A percentile compares a stretch with the other conserved stretches of the same genome.
phyloP scores from a whole-genome alignment of 768 basidiomycete genomes.

The Peribolospora baueri region DNA sequence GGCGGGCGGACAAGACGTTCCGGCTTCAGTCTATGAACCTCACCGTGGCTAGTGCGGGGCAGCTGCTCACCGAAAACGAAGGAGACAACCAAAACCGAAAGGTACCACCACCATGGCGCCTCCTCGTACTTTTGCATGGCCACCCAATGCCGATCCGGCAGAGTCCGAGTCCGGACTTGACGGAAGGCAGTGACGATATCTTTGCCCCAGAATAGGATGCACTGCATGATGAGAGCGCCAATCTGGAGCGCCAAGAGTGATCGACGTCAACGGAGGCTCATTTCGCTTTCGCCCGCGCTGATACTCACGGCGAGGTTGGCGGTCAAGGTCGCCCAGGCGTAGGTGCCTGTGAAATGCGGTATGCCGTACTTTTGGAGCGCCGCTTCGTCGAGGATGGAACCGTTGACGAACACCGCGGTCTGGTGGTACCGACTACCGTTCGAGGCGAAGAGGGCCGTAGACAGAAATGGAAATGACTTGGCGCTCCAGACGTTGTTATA shows the following conservation, averaged over 20 bases:
- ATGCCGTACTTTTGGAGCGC: background rate
- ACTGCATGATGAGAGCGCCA: background rate
- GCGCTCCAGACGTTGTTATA: background rate
- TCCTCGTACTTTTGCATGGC: background rate
- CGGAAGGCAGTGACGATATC: background rate
- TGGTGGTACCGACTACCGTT: background rate
- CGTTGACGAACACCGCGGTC: background rate
- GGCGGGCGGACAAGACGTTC: no score
- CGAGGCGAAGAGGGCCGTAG: background rate
- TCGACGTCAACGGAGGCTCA: no score
- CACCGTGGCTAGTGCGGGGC: no score
- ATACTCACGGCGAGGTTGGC: background rate
- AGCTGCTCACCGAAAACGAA: no score
- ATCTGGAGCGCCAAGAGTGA: background rate
- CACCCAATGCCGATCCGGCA: background rate
- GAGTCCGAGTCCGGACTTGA: background rate
- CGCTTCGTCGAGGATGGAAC: background rate
- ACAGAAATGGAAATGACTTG: background rate
- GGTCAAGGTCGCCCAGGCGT: background rate
- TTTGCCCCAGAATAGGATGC: background rate
- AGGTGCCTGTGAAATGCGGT: background rate
- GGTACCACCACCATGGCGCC: background rate
- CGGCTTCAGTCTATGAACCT: no score
- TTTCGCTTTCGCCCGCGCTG: no score
- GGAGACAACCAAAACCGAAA: no score